Base-by-base conservation (phyloP, 225 moss, liverwort and hornwort genomes). In the Takakia lepidozioides region DNA sequence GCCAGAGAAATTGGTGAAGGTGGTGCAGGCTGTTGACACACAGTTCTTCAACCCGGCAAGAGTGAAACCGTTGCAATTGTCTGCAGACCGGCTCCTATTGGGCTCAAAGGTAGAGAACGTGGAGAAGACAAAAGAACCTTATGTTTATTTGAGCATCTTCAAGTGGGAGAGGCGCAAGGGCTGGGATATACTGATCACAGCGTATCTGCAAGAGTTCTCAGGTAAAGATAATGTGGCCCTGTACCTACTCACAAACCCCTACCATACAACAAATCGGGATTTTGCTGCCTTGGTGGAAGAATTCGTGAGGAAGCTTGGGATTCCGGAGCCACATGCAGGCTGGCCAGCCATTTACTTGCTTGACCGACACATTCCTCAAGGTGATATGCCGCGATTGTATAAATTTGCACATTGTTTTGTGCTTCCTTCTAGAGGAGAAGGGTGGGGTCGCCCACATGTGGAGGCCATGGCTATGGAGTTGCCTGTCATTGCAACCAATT, bases 401-500 rank as follows among this genome's bases (percentile, higher is more conserved):
- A 79, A 70, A 57, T 51, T 47, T 16, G 73, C 63, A 8, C 59
- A 79, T 29, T 73, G 66, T 30, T 70, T 79, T 20, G 63, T 79
- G 16, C 37, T 79, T 2, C 66, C 66, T 0, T 59, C 73, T 0
- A 35, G 66, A n/a, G 69, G 65, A n/a, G 70, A 74, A 6, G 62
- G 63, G 2, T 74, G 73, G 69, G 46, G 56, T 36, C 66, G 66
- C 27, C 69, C 70, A 0, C 37, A 59, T 19, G 52, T 70, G 43
- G 78, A 70, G 42, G 70, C 69, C 28, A 79, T 79, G 73, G 73
- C 69, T 6, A 79, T 79, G 78, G 62, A 63, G 34, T 37, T 79
- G 27, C 73, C 62, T 15, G 69, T 78, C 9, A 69, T 78, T 35
- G 69, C 69, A 2, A 63, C 69, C 13, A 66, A 54, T 1, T 57